Evolutionary conservation across 1,139 yeast species (phyloP), one percentile per base, ranked within the genome.

Genomic region (Casaregolazyma lundiana): DNA sequence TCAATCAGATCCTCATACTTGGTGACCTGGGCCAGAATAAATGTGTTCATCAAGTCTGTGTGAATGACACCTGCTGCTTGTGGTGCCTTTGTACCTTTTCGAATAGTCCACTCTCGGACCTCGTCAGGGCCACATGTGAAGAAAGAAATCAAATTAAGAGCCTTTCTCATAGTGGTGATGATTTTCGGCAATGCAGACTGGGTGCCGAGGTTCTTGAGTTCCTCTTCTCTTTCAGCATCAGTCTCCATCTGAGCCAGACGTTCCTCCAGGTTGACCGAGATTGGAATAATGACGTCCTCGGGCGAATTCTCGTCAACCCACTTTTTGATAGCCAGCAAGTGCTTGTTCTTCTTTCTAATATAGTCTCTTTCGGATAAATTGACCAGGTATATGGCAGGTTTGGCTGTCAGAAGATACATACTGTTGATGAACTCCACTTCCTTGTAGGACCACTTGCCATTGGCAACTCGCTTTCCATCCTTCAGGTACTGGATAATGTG

Each of bases 271-370:
- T 84, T 84, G 48, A 92, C 97, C 45, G 95, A 84, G 67, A 92
- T 78, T 66, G 99, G 99, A 58, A 92, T 88, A 64, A 92, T 86
- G 55, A 84, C 68, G 70, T 92, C 99, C 62, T 97, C 97, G 55
- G 97, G 94, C 46, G 97, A 90, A 76, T 80, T 75, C 60, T 75
- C 73, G 71, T 94, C 97, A 63, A 94, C 86, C 99, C 99, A 92
- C 75, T 90, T 90, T 76, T 92, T 92, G 69, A 92, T 90, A 66
- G 77, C 81, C 53, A 84, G 71, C 69, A 92, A 76, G 69, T 88
- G 85, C 83, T 92, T 92, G 78, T 94, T 92, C 86, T 92, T 92
- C 81, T 90, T 92, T 76, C 98, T 86, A 62, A 89, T 77, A 72
- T 84, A 92, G 69, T 94, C 98, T 62, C 76, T 84, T 76, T 94